Base-by-base conservation (phyloP, 805 yeast genomes). In the Kregervanrija fluxuum region DNA sequence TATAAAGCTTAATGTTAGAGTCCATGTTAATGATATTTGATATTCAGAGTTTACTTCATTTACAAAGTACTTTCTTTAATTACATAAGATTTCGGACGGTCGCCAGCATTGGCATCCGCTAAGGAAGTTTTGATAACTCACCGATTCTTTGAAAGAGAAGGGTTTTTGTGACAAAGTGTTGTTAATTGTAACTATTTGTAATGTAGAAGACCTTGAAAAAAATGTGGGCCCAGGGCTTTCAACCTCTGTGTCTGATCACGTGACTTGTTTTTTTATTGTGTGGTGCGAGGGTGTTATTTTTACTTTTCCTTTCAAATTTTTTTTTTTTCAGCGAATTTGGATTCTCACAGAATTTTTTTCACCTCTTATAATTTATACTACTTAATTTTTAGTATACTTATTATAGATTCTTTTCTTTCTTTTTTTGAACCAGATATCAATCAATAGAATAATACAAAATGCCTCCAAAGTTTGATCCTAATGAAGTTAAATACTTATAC, bases 391-490 rank as follows among this genome's bases (percentile, higher is more conserved):
- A 22, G 8, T 22, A 22, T 6, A 22, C 28, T 22, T 22, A 5
- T 22, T 5, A 5, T 5, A 6, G 13, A 33, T 33, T 33, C 35
- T 14, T 13, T 13, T 13, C 35, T 33, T 33, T 33, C 35, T 8
- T 33, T 33, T 33, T 14, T 33, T 33, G 14, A 33, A 14, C 34
- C 33, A 30, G 28, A 22, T 22, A 38, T 14, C 13, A 30, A 38
- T 15, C 14, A 12, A 36, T n/a, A 15, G 11, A 31, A 35, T n/a
- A 28, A 40, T 44, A 42, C 51, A 77, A 66, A 55, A 86, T 88
- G 96, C 95, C 96, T 78, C 96, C 96, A 79, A 88, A 93, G 82
- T 82, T 90, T 78, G 99, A 93, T 75, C 99, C 99, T 70, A 77
- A 62, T 80, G 99, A 93, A 86, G 96, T 93, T 72, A 90, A 90